A percentile compares a stretch with the other conserved stretches of the same genome.
phyloP scores from a whole-genome alignment of 495 filamentous ascomycete genomes.

The Talaromyces wortmannii region DNA sequence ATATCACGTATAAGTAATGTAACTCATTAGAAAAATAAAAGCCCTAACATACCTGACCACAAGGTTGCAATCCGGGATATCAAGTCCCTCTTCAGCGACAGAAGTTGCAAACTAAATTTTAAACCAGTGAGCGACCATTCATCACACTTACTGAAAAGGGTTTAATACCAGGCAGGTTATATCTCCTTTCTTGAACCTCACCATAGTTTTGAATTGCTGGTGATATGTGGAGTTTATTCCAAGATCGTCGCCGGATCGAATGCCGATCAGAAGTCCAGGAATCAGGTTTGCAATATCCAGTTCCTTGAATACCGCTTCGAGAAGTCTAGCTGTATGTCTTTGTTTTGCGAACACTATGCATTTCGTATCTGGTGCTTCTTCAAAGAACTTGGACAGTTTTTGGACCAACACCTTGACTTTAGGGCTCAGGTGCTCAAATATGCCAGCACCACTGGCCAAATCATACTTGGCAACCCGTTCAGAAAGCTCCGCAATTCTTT shows the following conservation, averaged over 20 bases:
- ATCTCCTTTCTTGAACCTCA: slow-evolving; percentile 70
- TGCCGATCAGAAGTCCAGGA: slow-evolving; percentile 62
- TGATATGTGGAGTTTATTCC: slow-evolving; percentile 60
- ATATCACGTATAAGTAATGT: slow-evolving; percentile 3
- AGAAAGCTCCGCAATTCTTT: slow-evolving; percentile 53
- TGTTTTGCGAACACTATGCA: slow-evolving; percentile 87
- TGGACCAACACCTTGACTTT: slow-evolving; percentile 63
- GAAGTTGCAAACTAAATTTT: slow-evolving; percentile 64
- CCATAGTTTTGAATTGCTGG: slow-evolving; percentile 69
- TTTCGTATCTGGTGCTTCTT: slow-evolving; percentile 46
- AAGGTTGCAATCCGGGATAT: slow-evolving; percentile 92
- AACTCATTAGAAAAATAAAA: neutral
- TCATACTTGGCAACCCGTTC: slow-evolving; percentile 45
- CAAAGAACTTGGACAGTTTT: slow-evolving; percentile 53
- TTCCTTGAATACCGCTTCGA: slow-evolving; percentile 57
- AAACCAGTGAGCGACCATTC: slow-evolving; percentile 7
- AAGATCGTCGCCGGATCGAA: slow-evolving; percentile 32
- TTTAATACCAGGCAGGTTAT: slow-evolving; percentile 67
- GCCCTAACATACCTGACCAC: slow-evolving; percentile 51
- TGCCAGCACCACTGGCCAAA: slow-evolving; percentile 26
- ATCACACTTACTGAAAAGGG: neutral
- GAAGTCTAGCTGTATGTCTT: slow-evolving; percentile 67
- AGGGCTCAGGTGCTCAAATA: slow-evolving; percentile 46
- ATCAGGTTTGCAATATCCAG: slow-evolving; percentile 53
- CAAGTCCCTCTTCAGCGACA: slow-evolving; percentile 90